phyloP scores from a whole-genome alignment of 2,329 filamentous ascomycete genomes.

The Pseudogymnoascus sp. region DNA sequence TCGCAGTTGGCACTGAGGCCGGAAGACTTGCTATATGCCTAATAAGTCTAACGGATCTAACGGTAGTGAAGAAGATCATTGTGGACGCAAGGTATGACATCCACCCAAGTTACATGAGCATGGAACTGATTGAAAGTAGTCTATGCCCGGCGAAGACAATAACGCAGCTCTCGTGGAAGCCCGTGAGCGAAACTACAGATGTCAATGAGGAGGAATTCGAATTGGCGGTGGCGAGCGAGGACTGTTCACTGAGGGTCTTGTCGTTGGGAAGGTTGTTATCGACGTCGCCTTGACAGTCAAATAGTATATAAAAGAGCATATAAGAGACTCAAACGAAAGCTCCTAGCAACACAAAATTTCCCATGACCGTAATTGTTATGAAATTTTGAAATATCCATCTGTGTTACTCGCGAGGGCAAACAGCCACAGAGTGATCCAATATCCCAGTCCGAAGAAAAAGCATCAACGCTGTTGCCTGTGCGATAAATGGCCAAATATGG shows the following conservation, averaged over 20 bases:
- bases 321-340: not conserved
- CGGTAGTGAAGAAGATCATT: conserved; percentile 17
- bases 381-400: not conserved
- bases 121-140: conserved; percentile 25
- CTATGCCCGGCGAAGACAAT: conserved; percentile 32
- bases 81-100: conserved; percentile 18
- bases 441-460: not conserved
- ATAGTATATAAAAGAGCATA: not conserved
- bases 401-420: not conserved
- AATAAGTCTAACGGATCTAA: conserved; percentile 23
- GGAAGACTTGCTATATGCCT: conserved; percentile 23
- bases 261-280: conserved; percentile 20
- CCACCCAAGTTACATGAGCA: not conserved
- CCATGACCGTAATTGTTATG: not conserved
- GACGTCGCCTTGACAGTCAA: not conserved
- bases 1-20: conserved; percentile 51
- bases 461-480: not conserved
- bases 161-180: conserved; percentile 60
- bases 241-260: conserved; percentile 52
- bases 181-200: conserved; percentile 23
- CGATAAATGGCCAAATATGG: conserved; percentile 1
- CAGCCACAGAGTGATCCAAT: not conserved
- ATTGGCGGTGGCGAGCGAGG: conserved; percentile 39
- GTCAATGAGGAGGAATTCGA: conserved; percentile 16
- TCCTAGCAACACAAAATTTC: not conserved